Evolutionary conservation across 169 alveolate genomes (phyloP).

Genomic region (Eimeria maxima): DNA sequence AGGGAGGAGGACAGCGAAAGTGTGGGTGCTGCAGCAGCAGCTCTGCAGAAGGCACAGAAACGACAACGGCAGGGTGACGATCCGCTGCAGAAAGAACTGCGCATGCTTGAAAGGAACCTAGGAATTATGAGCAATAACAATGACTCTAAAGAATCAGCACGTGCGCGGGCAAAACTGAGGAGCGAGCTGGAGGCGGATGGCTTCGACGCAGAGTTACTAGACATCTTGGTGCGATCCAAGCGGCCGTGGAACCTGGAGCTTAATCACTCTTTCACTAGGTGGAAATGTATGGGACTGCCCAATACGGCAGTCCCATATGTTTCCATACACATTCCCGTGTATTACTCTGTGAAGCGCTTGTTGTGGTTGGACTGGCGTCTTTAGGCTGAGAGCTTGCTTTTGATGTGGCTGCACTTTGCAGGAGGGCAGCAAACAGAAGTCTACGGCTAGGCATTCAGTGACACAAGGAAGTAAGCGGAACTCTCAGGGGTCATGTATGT

Average conservation of each 20-base stretch:
- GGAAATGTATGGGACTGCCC: neutral
- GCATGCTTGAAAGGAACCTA: constrained; percentile 46
- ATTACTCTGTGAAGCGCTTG: neutral
- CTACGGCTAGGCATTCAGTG: neutral
- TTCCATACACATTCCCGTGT: neutral
- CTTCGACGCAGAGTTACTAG: constrained; percentile 70
- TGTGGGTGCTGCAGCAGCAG: neutral
- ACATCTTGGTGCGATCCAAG: constrained; percentile 20
- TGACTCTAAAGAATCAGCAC: neutral
- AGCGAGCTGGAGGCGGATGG: constrained; percentile 75
- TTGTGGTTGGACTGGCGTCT: neutral
- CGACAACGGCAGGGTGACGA: neutral
- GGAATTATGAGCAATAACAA: neutral
- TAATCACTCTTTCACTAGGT: neutral
- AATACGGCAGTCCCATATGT: neutral
- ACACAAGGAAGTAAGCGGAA: neutral
- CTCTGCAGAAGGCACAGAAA: constrained; percentile 3
- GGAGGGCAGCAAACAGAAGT: neutral
- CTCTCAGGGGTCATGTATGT: neutral
- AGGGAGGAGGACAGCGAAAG: neutral
- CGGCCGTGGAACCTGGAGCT: neutral
- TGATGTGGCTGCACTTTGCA: neutral
- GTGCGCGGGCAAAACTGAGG: constrained; percentile 37
- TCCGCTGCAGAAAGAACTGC: constrained; percentile 44
- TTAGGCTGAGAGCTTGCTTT: neutral